phyloP scores from a whole-genome alignment of 768 basidiomycete genomes.

The Lactarius indigo region DNA sequence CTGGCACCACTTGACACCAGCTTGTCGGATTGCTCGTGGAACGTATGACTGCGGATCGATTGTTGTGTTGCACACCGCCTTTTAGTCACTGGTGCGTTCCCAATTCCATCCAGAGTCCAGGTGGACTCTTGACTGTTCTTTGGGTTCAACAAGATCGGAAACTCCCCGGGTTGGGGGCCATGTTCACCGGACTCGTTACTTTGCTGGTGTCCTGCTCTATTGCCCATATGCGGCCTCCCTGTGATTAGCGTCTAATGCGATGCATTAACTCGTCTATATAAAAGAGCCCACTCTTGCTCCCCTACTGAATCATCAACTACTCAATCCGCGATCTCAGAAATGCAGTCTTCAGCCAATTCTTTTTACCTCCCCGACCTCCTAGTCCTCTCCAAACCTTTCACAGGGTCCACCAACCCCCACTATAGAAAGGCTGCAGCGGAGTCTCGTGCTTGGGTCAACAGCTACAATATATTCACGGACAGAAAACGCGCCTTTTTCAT shows the following conservation, averaged over 20 bases:
- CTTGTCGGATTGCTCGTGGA: neutral
- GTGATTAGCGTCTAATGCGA: conserved; percentile 9
- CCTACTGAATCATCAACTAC: neutral
- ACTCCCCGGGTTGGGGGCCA: neutral
- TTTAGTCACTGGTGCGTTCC: conserved; percentile 7
- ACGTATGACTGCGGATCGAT: neutral
- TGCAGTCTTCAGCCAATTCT: conserved; percentile 26
- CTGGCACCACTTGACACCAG: conserved; percentile 1
- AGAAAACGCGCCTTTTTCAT: conserved; percentile 62
- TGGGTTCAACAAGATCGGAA: conserved; percentile 12
- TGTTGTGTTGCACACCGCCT: neutral
- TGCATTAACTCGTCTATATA: conserved; percentile 10
- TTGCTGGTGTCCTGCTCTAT: neutral
- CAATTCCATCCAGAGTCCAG: neutral
- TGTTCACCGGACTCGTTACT: neutral
- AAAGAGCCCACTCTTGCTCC: neutral
- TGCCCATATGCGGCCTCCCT: neutral
- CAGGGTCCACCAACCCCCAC: conserved; percentile 55
- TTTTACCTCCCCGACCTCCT: conserved; percentile 59
- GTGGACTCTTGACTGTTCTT: neutral
- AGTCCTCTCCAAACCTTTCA: conserved; percentile 40
- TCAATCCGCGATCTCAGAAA: neutral
- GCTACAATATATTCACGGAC: conserved; percentile 57
- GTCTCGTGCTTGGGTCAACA: conserved; percentile 63
- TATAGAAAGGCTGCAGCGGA: conserved; percentile 55